Evolutionary conservation across 345 rosid species (phyloP).

Genomic region (Iberis pinnata): DNA sequence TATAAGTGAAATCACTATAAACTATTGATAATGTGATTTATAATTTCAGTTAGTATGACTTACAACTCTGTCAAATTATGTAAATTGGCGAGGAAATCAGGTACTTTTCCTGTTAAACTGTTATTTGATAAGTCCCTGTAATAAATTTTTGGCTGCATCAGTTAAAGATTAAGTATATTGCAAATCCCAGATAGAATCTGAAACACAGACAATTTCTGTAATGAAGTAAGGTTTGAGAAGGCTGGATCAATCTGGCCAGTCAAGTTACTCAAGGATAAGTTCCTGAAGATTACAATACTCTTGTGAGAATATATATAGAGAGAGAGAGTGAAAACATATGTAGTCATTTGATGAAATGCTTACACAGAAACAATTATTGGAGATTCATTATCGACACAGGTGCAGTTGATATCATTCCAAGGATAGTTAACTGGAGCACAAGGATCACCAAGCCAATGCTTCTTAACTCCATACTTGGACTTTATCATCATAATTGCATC

Average conservation of each 20-base stretch:
- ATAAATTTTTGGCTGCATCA: background rate
- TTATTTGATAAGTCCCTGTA: constrained; percentile 56
- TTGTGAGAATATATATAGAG: background rate
- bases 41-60: constrained; percentile 20
- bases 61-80: constrained; percentile 37
- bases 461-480: constrained; percentile 33
- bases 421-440: constrained; percentile 33
- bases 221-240: constrained; percentile 28
- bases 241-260: constrained; percentile 27
- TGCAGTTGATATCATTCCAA: constrained; percentile 45
- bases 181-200: background rate
- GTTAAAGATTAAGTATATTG: background rate
- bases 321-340: background rate
- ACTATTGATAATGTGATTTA: background rate
- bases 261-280: constrained; percentile 35
- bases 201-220: constrained; percentile 36
- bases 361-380: constrained; percentile 36
- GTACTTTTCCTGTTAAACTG: constrained; percentile 39
- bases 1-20: background rate
- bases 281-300: constrained; percentile 14
- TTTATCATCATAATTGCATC: constrained; percentile 38
- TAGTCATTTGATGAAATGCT: background rate
- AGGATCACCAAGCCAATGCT: constrained; percentile 63
- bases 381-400: constrained; percentile 12
- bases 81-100: constrained; percentile 36